Evolutionary conservation across 140 eudicot species (phyloP).

Genomic region (Stevia rebaudiana): DNA sequence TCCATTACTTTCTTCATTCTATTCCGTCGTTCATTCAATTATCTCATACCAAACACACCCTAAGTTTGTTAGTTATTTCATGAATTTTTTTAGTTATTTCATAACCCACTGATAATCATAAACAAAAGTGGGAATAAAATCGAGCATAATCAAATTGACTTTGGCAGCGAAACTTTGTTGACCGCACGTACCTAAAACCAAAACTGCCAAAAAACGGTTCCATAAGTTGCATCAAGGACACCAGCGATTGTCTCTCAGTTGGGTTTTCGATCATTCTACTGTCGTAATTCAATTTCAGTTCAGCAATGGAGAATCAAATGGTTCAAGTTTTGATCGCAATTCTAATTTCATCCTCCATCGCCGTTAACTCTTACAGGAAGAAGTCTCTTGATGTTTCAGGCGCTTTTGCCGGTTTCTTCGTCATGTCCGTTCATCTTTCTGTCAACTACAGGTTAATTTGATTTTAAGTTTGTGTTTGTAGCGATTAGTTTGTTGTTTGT

Average conservation of each 20-base stretch:
- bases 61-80: no score
- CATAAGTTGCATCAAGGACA: not conserved
- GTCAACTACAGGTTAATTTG: slow-evolving; percentile 57
- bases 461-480: not conserved
- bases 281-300: not conserved
- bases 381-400: slow-evolving; percentile 83
- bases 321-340: slow-evolving; percentile 41
- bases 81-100: no score
- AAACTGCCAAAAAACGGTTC: slow-evolving; percentile 9
- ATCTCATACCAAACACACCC: no score
- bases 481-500: not conserved
- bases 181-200: slow-evolving; percentile 9
- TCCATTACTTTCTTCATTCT: no score
- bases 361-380: slow-evolving; percentile 53
- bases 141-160: slow-evolving; percentile 13
- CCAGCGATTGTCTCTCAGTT: slow-evolving; percentile 1
- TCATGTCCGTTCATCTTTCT: slow-evolving; percentile 68
- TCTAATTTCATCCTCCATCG: slow-evolving; percentile 46
- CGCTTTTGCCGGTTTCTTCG: slow-evolving; percentile 66
- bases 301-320: slow-evolving; percentile 9
- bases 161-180: slow-evolving; percentile 20
- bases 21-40: no score
- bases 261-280: slow-evolving; percentile 1
- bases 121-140: no score
- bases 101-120: no score